Evolutionary conservation across 441 rosid genomes (phyloP), one percentile per base, ranked within the genome.

Genomic region (Euphorbia schlechtendalii): DNA sequence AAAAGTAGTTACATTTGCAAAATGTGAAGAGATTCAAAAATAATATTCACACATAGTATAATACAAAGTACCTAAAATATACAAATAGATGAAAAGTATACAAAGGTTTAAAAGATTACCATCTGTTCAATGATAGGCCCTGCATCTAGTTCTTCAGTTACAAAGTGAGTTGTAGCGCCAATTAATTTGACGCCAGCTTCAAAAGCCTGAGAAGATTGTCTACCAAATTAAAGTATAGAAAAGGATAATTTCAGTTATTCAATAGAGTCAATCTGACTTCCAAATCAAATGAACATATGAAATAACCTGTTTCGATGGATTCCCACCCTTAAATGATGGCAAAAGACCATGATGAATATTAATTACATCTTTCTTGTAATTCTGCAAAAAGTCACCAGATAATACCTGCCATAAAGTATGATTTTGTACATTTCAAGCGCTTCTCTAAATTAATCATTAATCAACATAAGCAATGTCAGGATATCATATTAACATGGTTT

Each of bases 331-430:
- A 75, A 94, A 94, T 65, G 99, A 90, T 46, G 99, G 99, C 77
- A 94, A 74, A 78, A 90, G 97, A 34, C 99, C 99, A 68, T 94
- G 97, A 77, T 94, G 99, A 74, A 90, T 94, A 79, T 94, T 94
- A 66, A 94, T 90, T 71, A 89, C 70, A 82, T 90, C 97, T 78
- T 89, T 94, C 67, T 94, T 89, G 69, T 94, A 89, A 69, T 55
- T 66, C 78, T 72, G 78, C 80, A 94, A 82, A 66, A 94, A 89
- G 4, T 81, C 76, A 64, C 83, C 83, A 6, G 99, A 90, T 24
- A 94, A 76, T 72, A 94, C 0, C 97, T 94, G 88, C 66, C 69
- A 57, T 20, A 53, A 70, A 43, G 34, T 69, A 62, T 10, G 38
- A 62, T 22, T 2, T 57, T 32, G 18, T 30, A 59, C 54, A 43